Percentiles rank a stretch among this genome's conserved stretches.
Conservation (phyloP, 768 basidiomycete genomes). For the Termitomyces eurrhizus region DNA sequence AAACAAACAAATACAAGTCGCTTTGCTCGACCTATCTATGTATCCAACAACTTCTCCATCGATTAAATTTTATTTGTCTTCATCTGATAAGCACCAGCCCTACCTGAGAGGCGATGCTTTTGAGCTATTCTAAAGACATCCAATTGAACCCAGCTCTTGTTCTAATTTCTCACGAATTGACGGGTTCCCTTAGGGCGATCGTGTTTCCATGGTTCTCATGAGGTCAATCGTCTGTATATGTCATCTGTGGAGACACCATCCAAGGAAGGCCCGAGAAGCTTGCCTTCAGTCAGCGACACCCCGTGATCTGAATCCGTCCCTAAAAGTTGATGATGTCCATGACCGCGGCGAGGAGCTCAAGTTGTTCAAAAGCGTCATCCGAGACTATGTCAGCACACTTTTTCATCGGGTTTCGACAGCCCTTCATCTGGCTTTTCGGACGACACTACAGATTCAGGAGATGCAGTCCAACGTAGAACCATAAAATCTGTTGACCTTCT, state of each 20-base stretch:
- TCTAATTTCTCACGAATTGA: not conserved
- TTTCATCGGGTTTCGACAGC: not conserved
- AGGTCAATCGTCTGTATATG: not conserved
- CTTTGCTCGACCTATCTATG: not conserved
- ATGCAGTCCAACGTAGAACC: not conserved
- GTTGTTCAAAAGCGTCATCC: not conserved
- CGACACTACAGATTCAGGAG: not conserved
- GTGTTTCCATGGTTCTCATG: not conserved
- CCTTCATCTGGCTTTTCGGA: not conserved
- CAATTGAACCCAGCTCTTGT: not conserved
- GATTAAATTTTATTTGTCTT: not conserved
- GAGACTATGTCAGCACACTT: not conserved
- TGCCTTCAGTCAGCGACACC: not conserved
- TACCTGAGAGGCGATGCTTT: not conserved
- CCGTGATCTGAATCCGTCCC: not conserved
- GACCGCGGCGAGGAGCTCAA: not conserved
- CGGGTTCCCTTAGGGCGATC: not conserved
- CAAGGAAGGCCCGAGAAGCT: not conserved
- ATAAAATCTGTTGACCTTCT: not conserved
- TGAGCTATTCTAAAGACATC: not conserved
- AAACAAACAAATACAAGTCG: constrained; percentile 15
- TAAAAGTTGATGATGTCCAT: not conserved
- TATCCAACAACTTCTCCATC: constrained; percentile 1
- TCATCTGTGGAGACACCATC: not conserved
- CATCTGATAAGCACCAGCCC: constrained; percentile 9